phyloP scores from a whole-genome alignment of 305 asterid species.

The Lippia alba region DNA sequence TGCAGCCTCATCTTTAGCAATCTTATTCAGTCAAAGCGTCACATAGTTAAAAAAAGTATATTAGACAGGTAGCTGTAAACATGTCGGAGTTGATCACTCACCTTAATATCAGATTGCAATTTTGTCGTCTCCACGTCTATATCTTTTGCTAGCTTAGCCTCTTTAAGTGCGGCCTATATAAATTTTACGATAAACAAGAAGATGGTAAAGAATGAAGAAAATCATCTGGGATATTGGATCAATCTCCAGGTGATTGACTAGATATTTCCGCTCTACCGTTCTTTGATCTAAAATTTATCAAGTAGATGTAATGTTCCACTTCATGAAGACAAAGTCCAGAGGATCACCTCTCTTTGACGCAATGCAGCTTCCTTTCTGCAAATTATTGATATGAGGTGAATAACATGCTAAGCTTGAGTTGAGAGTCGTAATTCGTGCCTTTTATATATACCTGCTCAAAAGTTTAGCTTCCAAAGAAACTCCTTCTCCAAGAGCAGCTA shows the following conservation, averaged over 20 bases:
- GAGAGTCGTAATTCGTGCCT: constrained; percentile 24
- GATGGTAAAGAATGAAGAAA: constrained; percentile 25
- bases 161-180: constrained; percentile 86
- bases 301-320: constrained; percentile 21
- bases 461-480: constrained; percentile 95
- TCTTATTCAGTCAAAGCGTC: constrained; percentile 48
- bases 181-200: constrained; percentile 24
- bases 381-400: constrained; percentile 34
- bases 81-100: constrained; percentile 39
- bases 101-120: constrained; percentile 74
- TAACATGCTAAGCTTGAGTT: constrained; percentile 22
- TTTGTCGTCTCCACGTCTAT: constrained; percentile 68
- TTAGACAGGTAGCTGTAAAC: constrained; percentile 30
- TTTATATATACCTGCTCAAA: constrained; percentile 74
- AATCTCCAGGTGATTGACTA: constrained; percentile 10
- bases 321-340: constrained; percentile 30
- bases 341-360: constrained; percentile 91
- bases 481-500: constrained; percentile 96
- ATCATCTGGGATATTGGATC: constrained; percentile 25
- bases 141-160: constrained; percentile 76
- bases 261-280: not conserved
- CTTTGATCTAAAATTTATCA: constrained; percentile 19
- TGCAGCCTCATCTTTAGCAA: constrained; percentile 69
- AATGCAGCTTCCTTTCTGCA: constrained; percentile 94
- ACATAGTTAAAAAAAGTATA: constrained; percentile 36